Evolutionary conservation across 202 grass and related monocot species (phyloP).

Genomic region (Digitaria exilis): DNA sequence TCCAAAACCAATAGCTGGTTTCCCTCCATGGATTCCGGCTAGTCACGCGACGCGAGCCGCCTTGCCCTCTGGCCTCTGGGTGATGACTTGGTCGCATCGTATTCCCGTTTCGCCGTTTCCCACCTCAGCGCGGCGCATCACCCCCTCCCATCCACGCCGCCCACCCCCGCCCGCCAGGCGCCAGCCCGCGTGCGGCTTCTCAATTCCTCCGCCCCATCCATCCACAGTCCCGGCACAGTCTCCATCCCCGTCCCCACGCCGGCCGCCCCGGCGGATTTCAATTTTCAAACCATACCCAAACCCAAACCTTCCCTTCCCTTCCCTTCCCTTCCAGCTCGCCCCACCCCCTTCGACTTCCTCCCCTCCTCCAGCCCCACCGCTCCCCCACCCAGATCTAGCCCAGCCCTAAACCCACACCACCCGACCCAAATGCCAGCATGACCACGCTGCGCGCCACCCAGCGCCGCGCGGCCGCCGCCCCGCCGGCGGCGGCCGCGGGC

Average conservation of each 20-base stretch:
- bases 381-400: slow-evolving; percentile 45
- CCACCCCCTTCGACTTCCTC: background rate
- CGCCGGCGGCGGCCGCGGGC: slow-evolving; percentile 8
- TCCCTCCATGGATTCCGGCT: background rate
- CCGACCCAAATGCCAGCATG: slow-evolving; percentile 62
- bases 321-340: background rate
- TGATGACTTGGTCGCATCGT: background rate
- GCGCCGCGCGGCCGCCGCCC: slow-evolving; percentile 11
- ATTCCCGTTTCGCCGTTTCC: slow-evolving; percentile 12
- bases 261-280: slow-evolving; percentile 22
- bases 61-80: background rate
- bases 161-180: background rate
- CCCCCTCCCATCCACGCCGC: no score
- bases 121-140: background rate
- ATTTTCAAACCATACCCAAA: slow-evolving; percentile 52
- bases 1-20: background rate
- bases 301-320: slow-evolving; percentile 12
- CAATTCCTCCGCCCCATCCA: slow-evolving; percentile 22
- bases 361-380: background rate
- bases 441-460: slow-evolving; percentile 49
- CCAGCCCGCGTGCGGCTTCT: background rate
- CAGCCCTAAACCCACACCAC: slow-evolving; percentile 31
- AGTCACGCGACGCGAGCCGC: slow-evolving; percentile 10
- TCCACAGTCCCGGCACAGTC: background rate
- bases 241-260: slow-evolving; percentile 6